Base-by-base conservation (phyloP, 2,329 filamentous ascomycete genomes). In the Aureobasidium sp. region DNA sequence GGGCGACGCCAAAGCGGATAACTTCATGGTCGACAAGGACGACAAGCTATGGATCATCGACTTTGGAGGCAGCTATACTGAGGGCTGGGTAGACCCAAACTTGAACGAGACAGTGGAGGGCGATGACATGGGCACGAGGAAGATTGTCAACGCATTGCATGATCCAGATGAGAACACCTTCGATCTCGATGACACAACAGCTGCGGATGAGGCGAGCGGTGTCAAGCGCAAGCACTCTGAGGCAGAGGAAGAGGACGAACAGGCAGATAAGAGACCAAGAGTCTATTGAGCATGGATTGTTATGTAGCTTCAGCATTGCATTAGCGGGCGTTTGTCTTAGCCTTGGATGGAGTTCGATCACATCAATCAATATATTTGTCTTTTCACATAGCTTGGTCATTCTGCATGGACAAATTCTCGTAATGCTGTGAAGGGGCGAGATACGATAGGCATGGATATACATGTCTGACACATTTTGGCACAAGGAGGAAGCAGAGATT, bases 1-100 rank as follows among this genome's bases (percentile, higher is more conserved):
- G 73, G 74, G 74, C 15, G 74, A 76, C 56, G 73, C 71, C 1
- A 75, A 76, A 65, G 71, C 73, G 7, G 74, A 75, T 61, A 76
- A 76, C 48, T 74, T 76, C 67, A 65, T 76, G 67, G 71, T 76
- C 2, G 58, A 61, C n/a, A 42, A 52, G 20, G 41, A 61, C 9
- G 58, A 46, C 5, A 36, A 53, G 7, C 10, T 53, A 4, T 61
- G 58, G 58, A 53, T 61, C 8, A 61, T 61, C 17, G 58, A 61
- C 34, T 61, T 61, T 13, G 58, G 58, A 27, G 58, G 58, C 4
- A 53, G 39, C 34, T 61, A 53, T 20, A 61, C 50, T n/a, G 50
- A 52, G 8, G 47, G 50, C 5, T 61, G 47, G 47, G 20, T 61
- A 6, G 58, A 61, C 29, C 13, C 32, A 2, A 29, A 61, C 37